Conservation (phyloP, 208 protist genomes). For the Jaenimonas drosophilae region DNA sequence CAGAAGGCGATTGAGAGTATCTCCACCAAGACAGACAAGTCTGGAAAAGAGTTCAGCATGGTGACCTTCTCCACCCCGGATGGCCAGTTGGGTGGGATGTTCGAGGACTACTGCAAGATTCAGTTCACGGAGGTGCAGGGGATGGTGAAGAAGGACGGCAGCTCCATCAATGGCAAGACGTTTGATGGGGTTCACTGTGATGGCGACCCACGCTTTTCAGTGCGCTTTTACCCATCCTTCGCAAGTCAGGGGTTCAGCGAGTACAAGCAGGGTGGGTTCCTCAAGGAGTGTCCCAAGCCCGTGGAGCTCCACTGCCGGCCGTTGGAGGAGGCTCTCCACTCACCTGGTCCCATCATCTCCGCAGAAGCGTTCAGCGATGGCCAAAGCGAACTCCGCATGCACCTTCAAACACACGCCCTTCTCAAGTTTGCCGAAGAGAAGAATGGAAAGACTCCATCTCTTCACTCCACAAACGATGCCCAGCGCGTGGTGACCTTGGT, state of each 20-base stretch:
- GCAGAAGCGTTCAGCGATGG: conserved; percentile 85
- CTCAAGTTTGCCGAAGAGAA: conserved; percentile 61
- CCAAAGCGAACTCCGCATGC: conserved; percentile 61
- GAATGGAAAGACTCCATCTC: conserved; percentile 30
- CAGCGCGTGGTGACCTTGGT: conserved; percentile 44
- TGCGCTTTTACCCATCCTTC: conserved; percentile 81
- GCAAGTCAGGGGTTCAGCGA: conserved; percentile 49
- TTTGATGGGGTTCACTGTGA: conserved; percentile 76
- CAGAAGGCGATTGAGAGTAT: conserved; percentile 71
- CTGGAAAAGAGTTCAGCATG: conserved; percentile 49
- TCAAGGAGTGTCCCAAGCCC: conserved; percentile 78
- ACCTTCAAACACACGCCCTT: conserved; percentile 49
- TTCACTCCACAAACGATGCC: conserved; percentile 57
- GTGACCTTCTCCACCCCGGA: conserved; percentile 80
- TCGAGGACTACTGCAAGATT: conserved; percentile 80
- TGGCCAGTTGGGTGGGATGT: conserved; percentile 64
- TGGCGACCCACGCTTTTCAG: conserved; percentile 56
- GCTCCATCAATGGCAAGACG: conserved; percentile 47
- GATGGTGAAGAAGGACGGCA: conserved; percentile 40
- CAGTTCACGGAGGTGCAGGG: conserved; percentile 81
- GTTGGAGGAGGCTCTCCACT: conserved; percentile 35
- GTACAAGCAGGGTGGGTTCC: conserved; percentile 77
- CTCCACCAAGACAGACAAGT: conserved; percentile 41
- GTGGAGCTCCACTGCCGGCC: conserved; percentile 37
- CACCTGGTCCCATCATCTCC: conserved; percentile 56